A percentile compares a stretch with the other conserved stretches of the same genome.
Conservation (phyloP, 257 asterid genomes). For the Verbascum thapsus region DNA sequence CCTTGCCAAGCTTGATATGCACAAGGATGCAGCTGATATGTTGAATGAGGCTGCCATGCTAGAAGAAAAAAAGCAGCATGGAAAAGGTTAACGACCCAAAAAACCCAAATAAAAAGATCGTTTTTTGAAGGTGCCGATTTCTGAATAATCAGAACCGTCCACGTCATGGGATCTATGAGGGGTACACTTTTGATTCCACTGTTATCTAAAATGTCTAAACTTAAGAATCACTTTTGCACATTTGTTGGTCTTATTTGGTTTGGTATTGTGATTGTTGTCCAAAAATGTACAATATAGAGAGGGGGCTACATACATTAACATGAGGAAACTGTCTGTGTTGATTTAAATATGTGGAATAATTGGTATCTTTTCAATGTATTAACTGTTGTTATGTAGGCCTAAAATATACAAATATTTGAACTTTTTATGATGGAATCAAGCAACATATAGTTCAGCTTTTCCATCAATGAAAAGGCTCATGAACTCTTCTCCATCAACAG, state of each 20-base stretch:
- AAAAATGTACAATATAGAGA: conserved; percentile 48
- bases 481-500: conserved; percentile 97
- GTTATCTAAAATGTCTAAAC: no score
- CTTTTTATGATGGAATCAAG: no score
- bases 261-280: conserved; percentile 42
- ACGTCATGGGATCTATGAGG: no score
- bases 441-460: conserved; percentile 46
- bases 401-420: conserved; percentile 30
- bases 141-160: conserved; percentile 30
- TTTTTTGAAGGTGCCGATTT: conserved; percentile 10
- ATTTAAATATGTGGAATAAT: conserved; percentile 30
- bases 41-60: conserved; percentile 83
- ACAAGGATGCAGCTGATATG: conserved; percentile 98
- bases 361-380: conserved; percentile 29
- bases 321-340: conserved; percentile 30
- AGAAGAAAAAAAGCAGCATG: conserved; percentile 82
- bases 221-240: conserved; percentile 18
- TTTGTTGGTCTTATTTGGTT: conserved; percentile 40
- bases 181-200: no score
- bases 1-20: conserved; percentile 92
- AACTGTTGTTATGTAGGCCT: conserved; percentile 16
- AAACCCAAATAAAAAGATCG: neutral
- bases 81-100: conserved; percentile 42
- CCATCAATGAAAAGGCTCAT: conserved; percentile 90
- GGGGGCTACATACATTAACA: conserved; percentile 27